Evolutionary conservation across 179 eudicot genomes (phyloP).

Genomic region (Spinacia oleracea): DNA sequence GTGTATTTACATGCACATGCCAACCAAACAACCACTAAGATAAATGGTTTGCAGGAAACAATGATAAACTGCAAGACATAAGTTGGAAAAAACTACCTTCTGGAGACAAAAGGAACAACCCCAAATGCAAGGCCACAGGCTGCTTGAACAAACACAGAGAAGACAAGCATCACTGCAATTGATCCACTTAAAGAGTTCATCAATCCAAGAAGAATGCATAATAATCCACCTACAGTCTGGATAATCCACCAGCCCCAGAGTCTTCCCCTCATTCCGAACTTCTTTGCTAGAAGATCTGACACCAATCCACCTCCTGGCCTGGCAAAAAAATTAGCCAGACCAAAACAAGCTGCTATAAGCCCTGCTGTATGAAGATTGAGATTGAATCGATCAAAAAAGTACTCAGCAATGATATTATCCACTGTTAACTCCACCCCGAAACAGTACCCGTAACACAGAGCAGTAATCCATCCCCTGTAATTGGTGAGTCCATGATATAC

Average conservation of each 20-base stretch:
- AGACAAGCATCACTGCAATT: slow-evolving; percentile 62
- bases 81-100: slow-evolving; percentile 40
- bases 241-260: slow-evolving; percentile 74
- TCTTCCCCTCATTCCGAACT: slow-evolving; percentile 83
- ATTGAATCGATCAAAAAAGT: slow-evolving; percentile 67
- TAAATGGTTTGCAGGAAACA: background rate
- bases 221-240: slow-evolving; percentile 61
- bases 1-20: background rate
- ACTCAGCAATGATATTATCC: slow-evolving; percentile 82
- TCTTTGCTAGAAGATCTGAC: slow-evolving; percentile 58
- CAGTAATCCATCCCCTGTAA: slow-evolving; percentile 87
- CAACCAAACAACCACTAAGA: background rate
- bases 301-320: slow-evolving; percentile 75
- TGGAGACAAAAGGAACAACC: slow-evolving; percentile 77
- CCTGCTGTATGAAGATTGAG: slow-evolving; percentile 75
- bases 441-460: slow-evolving; percentile 80
- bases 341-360: slow-evolving; percentile 77
- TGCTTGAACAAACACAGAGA: slow-evolving; percentile 78
- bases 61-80: background rate
- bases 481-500: slow-evolving; percentile 47
- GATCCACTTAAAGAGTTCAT: slow-evolving; percentile 55
- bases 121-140: slow-evolving; percentile 89
- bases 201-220: slow-evolving; percentile 62
- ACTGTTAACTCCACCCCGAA: slow-evolving; percentile 84
- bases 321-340: slow-evolving; percentile 71